These are phyloP conservation scores for Pseudisothecium myosuroides DNA, from an alignment of 225 moss, liverwort and hornwort genomes.

Conservation along the genomic window DNA sequence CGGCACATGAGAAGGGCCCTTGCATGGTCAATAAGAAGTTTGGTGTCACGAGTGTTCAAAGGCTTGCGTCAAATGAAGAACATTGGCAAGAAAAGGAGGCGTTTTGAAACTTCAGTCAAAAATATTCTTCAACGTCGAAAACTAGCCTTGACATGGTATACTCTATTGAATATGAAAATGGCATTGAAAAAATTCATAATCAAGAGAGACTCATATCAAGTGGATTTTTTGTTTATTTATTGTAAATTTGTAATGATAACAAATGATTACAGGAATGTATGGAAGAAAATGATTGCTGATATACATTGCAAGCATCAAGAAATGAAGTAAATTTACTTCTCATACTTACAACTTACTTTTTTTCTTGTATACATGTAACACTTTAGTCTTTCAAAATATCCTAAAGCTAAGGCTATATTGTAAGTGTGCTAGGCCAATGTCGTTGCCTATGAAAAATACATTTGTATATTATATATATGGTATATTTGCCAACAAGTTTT, in stretches of 20 bases:
- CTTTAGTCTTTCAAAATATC: neutral
- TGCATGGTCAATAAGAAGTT: slow-evolving; percentile 33
- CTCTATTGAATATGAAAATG: neutral
- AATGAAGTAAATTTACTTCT: slow-evolving; percentile 19
- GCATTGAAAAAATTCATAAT: neutral
- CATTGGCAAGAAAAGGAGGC: slow-evolving; percentile 26
- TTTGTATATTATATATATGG: neutral
- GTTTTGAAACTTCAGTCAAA: slow-evolving; percentile 39
- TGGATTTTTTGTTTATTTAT: neutral
- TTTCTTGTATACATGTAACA: neutral
- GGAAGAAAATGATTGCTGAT: slow-evolving; percentile 26
- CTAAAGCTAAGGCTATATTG: neutral
- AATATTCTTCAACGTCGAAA: slow-evolving; percentile 53
- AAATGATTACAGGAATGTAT: slow-evolving; percentile 45
- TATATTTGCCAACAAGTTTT: neutral
- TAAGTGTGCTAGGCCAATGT: too few relatives aligned
- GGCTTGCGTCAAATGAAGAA: slow-evolving; percentile 34
- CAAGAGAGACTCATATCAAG: neutral
- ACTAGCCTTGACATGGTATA: slow-evolving; percentile 41
- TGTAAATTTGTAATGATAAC: neutral
- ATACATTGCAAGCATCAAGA: slow-evolving; percentile 38
- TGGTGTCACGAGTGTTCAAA: slow-evolving; percentile 35
- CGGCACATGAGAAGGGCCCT: slow-evolving; percentile 26
- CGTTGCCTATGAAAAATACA: neutral
- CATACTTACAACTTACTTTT: neutral